Evolutionary conservation across 2,329 filamentous ascomycete genomes (phyloP).

Genomic region (Fusarium nisikadoi): DNA sequence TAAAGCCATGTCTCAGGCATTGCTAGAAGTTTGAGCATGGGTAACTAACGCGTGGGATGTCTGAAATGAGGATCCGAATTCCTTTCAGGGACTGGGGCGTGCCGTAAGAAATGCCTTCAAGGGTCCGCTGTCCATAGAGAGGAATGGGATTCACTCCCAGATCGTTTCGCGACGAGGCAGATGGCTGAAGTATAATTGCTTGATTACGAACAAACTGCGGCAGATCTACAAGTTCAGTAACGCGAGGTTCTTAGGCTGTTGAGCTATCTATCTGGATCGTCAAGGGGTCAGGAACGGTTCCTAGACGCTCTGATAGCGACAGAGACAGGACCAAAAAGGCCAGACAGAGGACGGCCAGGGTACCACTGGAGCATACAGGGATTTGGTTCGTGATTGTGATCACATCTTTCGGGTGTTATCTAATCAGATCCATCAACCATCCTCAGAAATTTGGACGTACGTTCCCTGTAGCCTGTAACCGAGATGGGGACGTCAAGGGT

Average conservation of each 20-base stretch:
- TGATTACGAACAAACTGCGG: neutral
- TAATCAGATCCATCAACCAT: slow-evolving; percentile 44
- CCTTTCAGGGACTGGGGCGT: neutral
- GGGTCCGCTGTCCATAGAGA: neutral
- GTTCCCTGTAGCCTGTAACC: slow-evolving; percentile 21
- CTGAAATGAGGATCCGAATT: slow-evolving; percentile 5
- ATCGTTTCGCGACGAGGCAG: neutral
- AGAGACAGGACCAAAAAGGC: neutral
- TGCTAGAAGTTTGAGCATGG: slow-evolving; percentile 17
- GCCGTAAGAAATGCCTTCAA: neutral
- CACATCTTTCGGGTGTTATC: slow-evolving; percentile 31
- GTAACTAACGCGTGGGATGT: slow-evolving; percentile 19
- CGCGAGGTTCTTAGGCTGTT: neutral
- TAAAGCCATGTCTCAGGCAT: slow-evolving; percentile 27
- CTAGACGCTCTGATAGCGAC: neutral
- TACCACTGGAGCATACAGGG: slow-evolving; percentile 1
- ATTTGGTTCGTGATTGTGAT: neutral
- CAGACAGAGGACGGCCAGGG: slow-evolving; percentile 3
- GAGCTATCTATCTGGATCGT: neutral
- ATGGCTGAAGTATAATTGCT: neutral
- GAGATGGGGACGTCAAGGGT: slow-evolving; percentile 21
- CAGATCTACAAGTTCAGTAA: neutral
- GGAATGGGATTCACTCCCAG: neutral
- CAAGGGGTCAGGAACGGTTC: neutral
- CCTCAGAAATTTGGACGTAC: slow-evolving; percentile 1